A percentile compares a stretch with the other conserved stretches of the same genome.
phyloP scores from a whole-genome alignment of 495 filamentous ascomycete genomes.

The Barbatosphaeria neglecta region DNA sequence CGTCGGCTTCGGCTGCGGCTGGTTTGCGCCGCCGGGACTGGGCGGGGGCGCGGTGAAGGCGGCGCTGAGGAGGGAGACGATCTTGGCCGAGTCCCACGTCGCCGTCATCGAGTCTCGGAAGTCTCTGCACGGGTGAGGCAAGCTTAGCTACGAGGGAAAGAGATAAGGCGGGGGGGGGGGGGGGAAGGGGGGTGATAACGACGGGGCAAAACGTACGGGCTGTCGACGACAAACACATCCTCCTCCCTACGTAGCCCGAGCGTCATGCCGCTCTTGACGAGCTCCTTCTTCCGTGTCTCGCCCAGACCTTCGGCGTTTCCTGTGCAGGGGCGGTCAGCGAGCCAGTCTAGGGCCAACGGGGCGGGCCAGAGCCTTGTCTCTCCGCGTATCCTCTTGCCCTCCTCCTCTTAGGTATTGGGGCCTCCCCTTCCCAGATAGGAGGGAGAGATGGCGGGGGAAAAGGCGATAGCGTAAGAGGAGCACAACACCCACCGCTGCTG shows the following conservation, averaged over 20 bases:
- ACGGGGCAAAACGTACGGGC: slow-evolving; percentile 27
- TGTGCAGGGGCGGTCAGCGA: too few species aligned
- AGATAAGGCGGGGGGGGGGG: background rate
- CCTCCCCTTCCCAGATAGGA: too few species aligned
- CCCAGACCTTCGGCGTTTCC: slow-evolving; percentile 84
- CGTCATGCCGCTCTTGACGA: slow-evolving; percentile 59
- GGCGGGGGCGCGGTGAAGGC: slow-evolving; percentile 55
- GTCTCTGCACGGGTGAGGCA: slow-evolving; percentile 24
- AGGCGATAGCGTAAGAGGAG: background rate
- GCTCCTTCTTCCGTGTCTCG: slow-evolving; percentile 66
- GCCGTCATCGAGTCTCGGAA: slow-evolving; percentile 81
- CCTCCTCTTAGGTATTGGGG: background rate
- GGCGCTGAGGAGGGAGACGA: slow-evolving; percentile 54
- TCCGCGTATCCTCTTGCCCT: background rate
- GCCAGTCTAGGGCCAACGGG: too few species aligned
- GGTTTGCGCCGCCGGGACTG: slow-evolving; percentile 17
- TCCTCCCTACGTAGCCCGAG: slow-evolving; percentile 62
- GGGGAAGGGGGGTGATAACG: background rate
- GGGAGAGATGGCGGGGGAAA: too few species aligned
- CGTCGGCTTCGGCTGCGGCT: too few species aligned
- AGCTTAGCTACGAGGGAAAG: background rate
- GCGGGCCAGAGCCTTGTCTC: background rate
- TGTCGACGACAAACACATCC: slow-evolving; percentile 75
- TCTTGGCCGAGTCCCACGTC: slow-evolving; percentile 57
- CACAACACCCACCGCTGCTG: slow-evolving; percentile 51